Evolutionary conservation across 305 asterid genomes (phyloP), one percentile per base, ranked within the genome.

Genomic region (Caryopteris hybrid): DNA sequence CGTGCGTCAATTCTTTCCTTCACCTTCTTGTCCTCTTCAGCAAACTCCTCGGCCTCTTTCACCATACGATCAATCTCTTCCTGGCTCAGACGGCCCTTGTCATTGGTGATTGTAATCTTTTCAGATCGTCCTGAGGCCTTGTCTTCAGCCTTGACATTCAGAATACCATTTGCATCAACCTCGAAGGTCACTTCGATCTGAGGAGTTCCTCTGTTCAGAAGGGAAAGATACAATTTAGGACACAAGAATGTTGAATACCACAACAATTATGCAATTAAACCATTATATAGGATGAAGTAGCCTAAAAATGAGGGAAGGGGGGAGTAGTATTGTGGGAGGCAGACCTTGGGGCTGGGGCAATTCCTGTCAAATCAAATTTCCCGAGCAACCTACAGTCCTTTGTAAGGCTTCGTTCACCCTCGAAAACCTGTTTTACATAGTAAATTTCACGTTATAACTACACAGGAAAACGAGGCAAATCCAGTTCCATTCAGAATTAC

Each of bases 31-130:
- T 91, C 96, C 60, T 88, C 96, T 23, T 88, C 97, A 0, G 97
- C 96, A 6, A 83, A 88, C 43, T 85, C 97, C 78, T 88, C 95
- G 0, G 96, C 97, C 46, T 91, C 95, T 13, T 51, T 70, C 16
- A 90, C 95, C 92, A 86, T 90, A 0, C 92, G 87, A n/a, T 90
- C 95, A 13, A 91, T 91, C 76, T 91, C 96, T 22, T 91, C 92
- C 33, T 85, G 89, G 71, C 91, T 88, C 43, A 88, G 76, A 21
- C 96, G 92, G 36, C 97, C 96, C 48, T 86, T 86, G 69, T 88
- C 91, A 42, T 88, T 91, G 55, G 96, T 88, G 74, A 88, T 88
- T 0, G 91, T 86, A 53, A 91, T 88, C 84, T 88, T 85, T 62
- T 91, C 91, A 0, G 89, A 79, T 42, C 69, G 67, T 16, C 89